Percentiles rank a stretch among this genome's conserved stretches.
Conservation (phyloP, 2,329 filamentous ascomycete species). For the Clarireedia paspali region DNA sequence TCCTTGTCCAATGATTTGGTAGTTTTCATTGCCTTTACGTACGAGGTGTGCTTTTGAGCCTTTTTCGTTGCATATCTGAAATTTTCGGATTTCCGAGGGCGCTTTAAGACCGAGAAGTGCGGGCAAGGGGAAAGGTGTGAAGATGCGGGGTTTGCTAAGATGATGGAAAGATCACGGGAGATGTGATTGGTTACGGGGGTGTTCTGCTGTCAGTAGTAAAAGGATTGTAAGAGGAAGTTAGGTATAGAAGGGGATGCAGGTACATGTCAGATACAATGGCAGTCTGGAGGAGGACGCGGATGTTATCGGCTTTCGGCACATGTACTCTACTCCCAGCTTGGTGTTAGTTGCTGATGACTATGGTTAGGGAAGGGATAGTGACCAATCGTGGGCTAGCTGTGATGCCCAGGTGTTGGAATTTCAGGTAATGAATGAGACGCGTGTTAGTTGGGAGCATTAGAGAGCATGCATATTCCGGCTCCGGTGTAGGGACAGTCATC, state of each 20-base stretch:
- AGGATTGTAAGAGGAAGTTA: not conserved
- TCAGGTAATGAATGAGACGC: not conserved
- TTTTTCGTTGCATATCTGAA: not conserved
- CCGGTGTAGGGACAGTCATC: too few species aligned
- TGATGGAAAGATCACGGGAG: not conserved
- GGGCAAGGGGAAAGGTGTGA: not conserved
- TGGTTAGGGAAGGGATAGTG: too few species aligned
- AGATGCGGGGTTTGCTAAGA: not conserved
- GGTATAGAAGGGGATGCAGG: not conserved
- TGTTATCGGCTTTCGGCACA: too few species aligned
- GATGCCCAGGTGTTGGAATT: too few species aligned
- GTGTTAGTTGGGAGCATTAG: not conserved
- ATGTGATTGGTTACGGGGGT: not conserved
- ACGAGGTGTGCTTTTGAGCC: not conserved
- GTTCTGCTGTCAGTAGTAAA: not conserved
- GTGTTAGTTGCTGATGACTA: too few species aligned
- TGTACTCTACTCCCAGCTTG: too few species aligned
- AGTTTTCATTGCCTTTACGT: not conserved
- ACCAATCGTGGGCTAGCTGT: too few species aligned
- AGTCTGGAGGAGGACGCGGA: too few species aligned
- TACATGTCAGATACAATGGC: not conserved
- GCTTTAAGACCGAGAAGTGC: not conserved
- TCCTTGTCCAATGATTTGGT: not conserved
- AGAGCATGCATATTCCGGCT: too few species aligned
- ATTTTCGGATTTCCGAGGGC: not conserved